Conservation (phyloP, 2,329 filamentous ascomycete species). For the Phialemonium atrogriseum region DNA sequence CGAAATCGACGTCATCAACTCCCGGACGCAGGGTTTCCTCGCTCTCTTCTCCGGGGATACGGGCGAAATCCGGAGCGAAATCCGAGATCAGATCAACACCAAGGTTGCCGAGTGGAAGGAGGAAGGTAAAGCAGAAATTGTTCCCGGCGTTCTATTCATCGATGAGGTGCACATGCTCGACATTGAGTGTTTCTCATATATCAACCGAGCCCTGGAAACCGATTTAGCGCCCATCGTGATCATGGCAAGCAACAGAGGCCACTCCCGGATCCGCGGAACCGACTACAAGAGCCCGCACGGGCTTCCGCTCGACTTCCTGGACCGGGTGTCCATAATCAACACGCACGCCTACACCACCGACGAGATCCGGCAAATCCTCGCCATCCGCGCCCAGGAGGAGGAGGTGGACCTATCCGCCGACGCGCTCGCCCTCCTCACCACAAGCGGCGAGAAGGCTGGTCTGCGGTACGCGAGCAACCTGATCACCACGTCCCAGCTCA, state of each 20-base stretch:
- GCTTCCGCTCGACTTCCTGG: slow-evolving; percentile 88
- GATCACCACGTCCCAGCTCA: slow-evolving; percentile 86
- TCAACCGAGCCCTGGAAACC: slow-evolving; percentile 93
- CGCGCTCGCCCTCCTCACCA: slow-evolving; percentile 85
- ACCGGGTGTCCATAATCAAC: slow-evolving; percentile 92
- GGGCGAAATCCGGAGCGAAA: slow-evolving; percentile 93
- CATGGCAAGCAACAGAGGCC: slow-evolving; percentile 95
- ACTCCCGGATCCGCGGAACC: slow-evolving; percentile 86
- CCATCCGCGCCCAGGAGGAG: slow-evolving; percentile 89
- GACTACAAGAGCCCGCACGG: slow-evolving; percentile 91
- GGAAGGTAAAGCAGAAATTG: slow-evolving; percentile 96
- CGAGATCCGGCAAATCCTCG: slow-evolving; percentile 86
- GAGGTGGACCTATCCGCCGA: slow-evolving; percentile 88
- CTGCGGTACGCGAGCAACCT: slow-evolving; percentile 96
- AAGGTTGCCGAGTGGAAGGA: slow-evolving; percentile 99
- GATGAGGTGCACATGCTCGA: slow-evolving; percentile 99
- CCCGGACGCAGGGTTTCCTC: slow-evolving; percentile 93
- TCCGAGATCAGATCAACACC: slow-evolving; percentile 97
- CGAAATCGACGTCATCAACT: slow-evolving; percentile 99
- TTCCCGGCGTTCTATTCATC: slow-evolving; percentile 94
- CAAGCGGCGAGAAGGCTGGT: slow-evolving; percentile 88
- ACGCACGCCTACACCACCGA: slow-evolving; percentile 76
- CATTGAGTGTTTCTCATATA: slow-evolving; percentile 97
- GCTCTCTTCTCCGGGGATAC: slow-evolving; percentile 97
- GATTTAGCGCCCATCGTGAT: slow-evolving; percentile 96